Evolutionary conservation across 805 yeast genomes (phyloP).

Genomic region (Metschnikowia noctiluminum): DNA sequence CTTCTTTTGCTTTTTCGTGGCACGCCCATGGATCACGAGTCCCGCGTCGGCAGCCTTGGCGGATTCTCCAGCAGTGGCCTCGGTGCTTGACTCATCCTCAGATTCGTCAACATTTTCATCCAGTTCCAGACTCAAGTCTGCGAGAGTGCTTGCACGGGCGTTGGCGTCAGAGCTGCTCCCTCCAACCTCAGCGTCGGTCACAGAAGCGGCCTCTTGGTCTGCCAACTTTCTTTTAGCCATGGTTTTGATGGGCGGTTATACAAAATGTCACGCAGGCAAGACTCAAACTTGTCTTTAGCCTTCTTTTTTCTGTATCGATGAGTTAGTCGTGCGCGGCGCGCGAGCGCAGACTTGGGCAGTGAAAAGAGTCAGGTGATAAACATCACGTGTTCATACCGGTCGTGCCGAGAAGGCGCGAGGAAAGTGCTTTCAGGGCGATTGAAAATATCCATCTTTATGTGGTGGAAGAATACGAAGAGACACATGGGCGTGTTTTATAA

Average conservation of each 20-base stretch:
- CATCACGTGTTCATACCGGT: too few relatives aligned
- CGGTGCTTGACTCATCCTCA: conserved; percentile 6
- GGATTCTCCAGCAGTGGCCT: conserved; percentile 1
- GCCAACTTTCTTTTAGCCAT: conserved; percentile 28
- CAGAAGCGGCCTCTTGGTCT: conserved; percentile 9
- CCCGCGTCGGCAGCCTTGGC: background rate
- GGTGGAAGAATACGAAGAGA: too few relatives aligned
- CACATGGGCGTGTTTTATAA: too few relatives aligned
- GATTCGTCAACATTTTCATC: conserved; percentile 1
- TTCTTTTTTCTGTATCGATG: conserved; percentile 4
- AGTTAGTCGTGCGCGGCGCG: conserved; percentile 9
- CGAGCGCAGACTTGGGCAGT: background rate
- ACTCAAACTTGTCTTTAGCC: too few relatives aligned
- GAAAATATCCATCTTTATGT: too few relatives aligned
- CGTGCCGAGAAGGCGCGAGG: too few relatives aligned
- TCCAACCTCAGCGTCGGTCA: background rate
- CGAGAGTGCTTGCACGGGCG: background rate
- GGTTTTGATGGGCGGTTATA: background rate
- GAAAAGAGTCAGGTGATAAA: background rate
- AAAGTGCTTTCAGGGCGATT: too few relatives aligned
- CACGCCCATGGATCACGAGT: conserved; percentile 14
- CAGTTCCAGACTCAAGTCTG: conserved; percentile 8
- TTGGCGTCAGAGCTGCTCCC: background rate
- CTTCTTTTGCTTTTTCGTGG: conserved; percentile 34
- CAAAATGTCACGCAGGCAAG: too few relatives aligned